A percentile compares a stretch with the other conserved stretches of the same genome.
phyloP scores from a whole-genome alignment of 2,329 filamentous ascomycete species.

The Diaporthe sp. region DNA sequence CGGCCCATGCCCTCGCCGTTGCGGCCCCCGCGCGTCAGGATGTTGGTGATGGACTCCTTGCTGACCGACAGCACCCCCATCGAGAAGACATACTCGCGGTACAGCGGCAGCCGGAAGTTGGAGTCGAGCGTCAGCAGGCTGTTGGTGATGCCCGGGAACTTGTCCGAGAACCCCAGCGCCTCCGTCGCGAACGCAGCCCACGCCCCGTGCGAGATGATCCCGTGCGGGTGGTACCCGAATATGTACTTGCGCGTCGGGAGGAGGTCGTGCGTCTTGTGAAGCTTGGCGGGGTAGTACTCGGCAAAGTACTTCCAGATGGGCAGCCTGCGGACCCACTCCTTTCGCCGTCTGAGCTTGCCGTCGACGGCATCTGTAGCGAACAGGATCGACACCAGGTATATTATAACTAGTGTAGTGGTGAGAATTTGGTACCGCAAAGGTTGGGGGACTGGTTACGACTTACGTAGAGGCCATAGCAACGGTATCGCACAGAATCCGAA shows the following conservation, averaged over 20 bases:
- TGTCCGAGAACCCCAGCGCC: constrained; percentile 84
- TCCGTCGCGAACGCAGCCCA: constrained; percentile 94
- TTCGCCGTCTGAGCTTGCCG: constrained; percentile 81
- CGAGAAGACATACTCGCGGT: constrained; percentile 92
- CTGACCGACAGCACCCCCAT: constrained; percentile 92
- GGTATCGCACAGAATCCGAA: constrained; percentile 94
- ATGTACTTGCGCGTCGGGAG: constrained; percentile 91
- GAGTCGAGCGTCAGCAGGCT: constrained; percentile 93
- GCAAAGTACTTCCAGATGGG: constrained; percentile 91
- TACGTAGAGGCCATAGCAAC: constrained; percentile 82
- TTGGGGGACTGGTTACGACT: neutral
- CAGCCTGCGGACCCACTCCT: constrained; percentile 78
- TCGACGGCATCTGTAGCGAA: constrained; percentile 83
- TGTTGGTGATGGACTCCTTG: constrained; percentile 90
- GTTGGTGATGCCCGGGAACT: constrained; percentile 97
- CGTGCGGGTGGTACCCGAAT: constrained; percentile 96
- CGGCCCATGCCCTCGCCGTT: constrained; percentile 90
- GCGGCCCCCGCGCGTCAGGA: constrained; percentile 82
- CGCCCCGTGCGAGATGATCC: constrained; percentile 97
- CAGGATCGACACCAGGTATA: constrained; percentile 87
- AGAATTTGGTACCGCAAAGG: neutral
- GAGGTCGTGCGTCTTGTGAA: constrained; percentile 88
- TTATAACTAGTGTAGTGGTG: constrained; percentile 56
- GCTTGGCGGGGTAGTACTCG: constrained; percentile 88
- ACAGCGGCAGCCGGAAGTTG: constrained; percentile 94